Conservation (phyloP, 352 stramenopile genomes). For the Peronosclerospora sorghi region DNA sequence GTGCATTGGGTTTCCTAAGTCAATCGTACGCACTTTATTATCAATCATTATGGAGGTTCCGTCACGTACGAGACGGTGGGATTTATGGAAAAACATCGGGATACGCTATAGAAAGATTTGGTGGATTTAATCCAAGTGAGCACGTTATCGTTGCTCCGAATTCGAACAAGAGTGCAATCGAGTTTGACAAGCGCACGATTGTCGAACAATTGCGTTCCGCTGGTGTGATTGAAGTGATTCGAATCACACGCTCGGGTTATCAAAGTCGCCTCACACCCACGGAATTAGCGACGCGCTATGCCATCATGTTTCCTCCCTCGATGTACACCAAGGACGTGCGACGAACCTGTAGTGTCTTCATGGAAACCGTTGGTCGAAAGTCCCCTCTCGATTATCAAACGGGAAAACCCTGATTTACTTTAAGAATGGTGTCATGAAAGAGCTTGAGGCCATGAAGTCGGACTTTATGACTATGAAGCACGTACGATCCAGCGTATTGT, state of each 20-base stretch:
- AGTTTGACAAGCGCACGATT: conserved; percentile 87
- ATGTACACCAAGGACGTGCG: conserved; percentile 75
- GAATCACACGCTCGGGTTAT: conserved; percentile 86
- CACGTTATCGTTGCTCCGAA: conserved; percentile 58
- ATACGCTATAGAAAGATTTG: conserved; percentile 92
- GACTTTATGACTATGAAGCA: conserved; percentile 85
- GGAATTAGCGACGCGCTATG: conserved; percentile 74
- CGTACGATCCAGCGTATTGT: conserved; percentile 76
- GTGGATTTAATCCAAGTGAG: conserved; percentile 81
- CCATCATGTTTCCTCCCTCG: conserved; percentile 83
- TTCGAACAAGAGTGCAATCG: conserved; percentile 72
- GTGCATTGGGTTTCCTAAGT: conserved; percentile 80
- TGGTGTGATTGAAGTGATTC: conserved; percentile 88
- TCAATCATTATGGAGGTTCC: conserved; percentile 92
- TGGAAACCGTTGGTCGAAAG: conserved; percentile 73
- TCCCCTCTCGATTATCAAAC: conserved; percentile 83
- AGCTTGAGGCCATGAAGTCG: conserved; percentile 89
- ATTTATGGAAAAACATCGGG: conserved; percentile 96
- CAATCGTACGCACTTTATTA: conserved; percentile 88
- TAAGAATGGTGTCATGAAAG: conserved; percentile 90
- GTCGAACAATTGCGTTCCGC: conserved; percentile 86
- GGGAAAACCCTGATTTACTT: conserved; percentile 94
- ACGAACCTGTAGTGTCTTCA: conserved; percentile 69
- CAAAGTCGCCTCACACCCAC: conserved; percentile 84
- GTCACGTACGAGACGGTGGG: conserved; percentile 91